Base-by-base conservation (phyloP, 768 basidiomycete species). In the Lactarius hatsudake region DNA sequence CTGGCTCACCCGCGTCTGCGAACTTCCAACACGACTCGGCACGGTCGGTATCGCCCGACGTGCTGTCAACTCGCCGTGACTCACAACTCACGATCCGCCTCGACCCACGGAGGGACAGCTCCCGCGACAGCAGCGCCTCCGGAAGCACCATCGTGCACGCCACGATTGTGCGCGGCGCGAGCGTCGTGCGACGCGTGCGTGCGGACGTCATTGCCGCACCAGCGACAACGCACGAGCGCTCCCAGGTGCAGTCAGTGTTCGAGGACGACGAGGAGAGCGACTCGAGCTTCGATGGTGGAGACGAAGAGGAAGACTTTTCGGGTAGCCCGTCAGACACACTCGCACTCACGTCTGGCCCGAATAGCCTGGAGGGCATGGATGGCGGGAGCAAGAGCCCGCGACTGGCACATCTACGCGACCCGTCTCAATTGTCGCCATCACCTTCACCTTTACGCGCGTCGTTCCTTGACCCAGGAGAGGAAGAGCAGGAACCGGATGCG, bases 151-250 rank as follows among this genome's bases (percentile, higher is more conserved):
- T 71, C 42, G 69, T 69, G 28, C 70, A 71, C 12, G 70, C 70
- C 18, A 70, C 70, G 23, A 70, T 71, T 45, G 69, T 71, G 9
- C 69, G 71, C 51, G 68, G 62, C 13, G 71, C 71, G 38, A 70
- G 69, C 51, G 51, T 71, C 43, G 71, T 67, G 18, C 71, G 71
- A 20, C 71, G 71, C 36, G 69, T 54, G 17, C 68, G 62, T 3
- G 71, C 64, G 12, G 67, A 71, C 53, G 63, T 69, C 23, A 63
- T 70, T 9, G 38, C 57, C 10, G 57, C 63, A 4, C 40, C 69
- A 1, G 51, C 45, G n/a, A 8, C 13, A 43, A 36, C 32, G 40
- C 34, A 59, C 45, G 62, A 48, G 3, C 15, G 3, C 13, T 55
- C 15, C 6, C n/a, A 48, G 3, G 57, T 62, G 34, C 58, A 61